Percentiles rank a stretch among this genome's conserved stretches.
These are phyloP conservation scores for Artomyces pyxidatus DNA, from an alignment of 768 basidiomycete genomes.

Conservation along the genomic window DNA sequence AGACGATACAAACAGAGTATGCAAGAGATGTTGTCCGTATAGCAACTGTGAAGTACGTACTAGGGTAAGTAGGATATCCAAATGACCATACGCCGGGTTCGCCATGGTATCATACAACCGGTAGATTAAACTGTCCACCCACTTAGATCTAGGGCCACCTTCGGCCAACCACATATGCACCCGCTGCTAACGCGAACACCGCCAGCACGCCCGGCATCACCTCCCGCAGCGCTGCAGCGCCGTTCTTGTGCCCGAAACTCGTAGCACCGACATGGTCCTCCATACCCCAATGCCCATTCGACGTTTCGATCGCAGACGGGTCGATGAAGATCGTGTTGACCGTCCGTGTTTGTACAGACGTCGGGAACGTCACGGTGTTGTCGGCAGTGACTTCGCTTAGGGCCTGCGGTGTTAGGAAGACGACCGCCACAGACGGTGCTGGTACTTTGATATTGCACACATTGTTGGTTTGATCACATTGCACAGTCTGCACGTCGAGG, in stretches of 20 bases:
- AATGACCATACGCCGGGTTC: too few relatives aligned
- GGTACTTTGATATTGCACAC: slow-evolving; percentile 53
- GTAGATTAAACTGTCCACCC: too few relatives aligned
- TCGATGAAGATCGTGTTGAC: slow-evolving; percentile 50
- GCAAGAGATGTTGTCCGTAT: too few relatives aligned
- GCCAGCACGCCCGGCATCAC: slow-evolving; percentile 3
- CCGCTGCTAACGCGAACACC: neutral
- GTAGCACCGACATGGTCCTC: slow-evolving; percentile 30
- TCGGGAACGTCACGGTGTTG: slow-evolving; percentile 42
- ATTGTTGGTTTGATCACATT: slow-evolving; percentile 43
- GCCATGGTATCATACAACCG: too few relatives aligned
- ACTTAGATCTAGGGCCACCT: too few relatives aligned
- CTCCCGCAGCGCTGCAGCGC: slow-evolving; percentile 6
- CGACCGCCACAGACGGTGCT: slow-evolving; percentile 66
- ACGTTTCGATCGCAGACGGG: slow-evolving; percentile 46
- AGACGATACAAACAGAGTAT: too few relatives aligned
- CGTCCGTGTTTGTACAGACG: slow-evolving; percentile 48
- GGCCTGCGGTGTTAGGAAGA: slow-evolving; percentile 50
- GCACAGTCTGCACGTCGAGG: slow-evolving; percentile 46
- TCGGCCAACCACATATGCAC: neutral
- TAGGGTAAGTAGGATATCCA: too few relatives aligned
- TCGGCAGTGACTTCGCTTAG: slow-evolving; percentile 26
- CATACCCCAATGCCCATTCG: slow-evolving; percentile 46
- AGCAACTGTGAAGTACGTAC: too few relatives aligned
- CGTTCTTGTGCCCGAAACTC: slow-evolving; percentile 26